Conservation (phyloP, 306 rosid species). For the Quillaja saponaria region DNA sequence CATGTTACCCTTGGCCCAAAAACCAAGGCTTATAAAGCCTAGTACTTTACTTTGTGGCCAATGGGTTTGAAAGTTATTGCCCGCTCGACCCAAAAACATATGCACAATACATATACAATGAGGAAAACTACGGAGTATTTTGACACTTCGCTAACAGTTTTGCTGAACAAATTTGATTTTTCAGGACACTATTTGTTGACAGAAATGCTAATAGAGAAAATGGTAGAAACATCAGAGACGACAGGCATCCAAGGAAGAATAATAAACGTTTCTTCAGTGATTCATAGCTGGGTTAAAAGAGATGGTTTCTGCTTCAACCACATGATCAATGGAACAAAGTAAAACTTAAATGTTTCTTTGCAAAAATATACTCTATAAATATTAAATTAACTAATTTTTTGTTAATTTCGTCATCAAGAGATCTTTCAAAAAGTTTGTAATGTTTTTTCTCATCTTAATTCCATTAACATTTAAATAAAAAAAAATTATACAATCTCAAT, state of each 20-base stretch:
- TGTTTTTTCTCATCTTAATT: background rate
- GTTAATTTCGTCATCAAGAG: too few relatives aligned
- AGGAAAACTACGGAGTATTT: too few relatives aligned
- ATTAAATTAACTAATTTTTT: too few relatives aligned
- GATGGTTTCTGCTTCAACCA: conserved; percentile 61
- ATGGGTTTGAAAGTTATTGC: too few relatives aligned
- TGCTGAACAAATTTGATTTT: background rate
- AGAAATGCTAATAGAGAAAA: conserved; percentile 74
- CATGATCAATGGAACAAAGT: conserved; percentile 73
- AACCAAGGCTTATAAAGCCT: too few relatives aligned
- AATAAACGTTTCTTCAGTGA: conserved; percentile 74
- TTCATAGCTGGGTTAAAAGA: conserved; percentile 85
- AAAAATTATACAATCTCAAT: too few relatives aligned
- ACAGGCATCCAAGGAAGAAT: conserved; percentile 92
- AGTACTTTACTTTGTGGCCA: too few relatives aligned
- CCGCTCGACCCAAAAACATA: too few relatives aligned
- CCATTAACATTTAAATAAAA: background rate
- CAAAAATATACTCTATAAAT: background rate
- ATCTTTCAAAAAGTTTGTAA: too few relatives aligned
- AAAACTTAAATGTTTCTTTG: conserved; percentile 12
- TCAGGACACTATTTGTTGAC: conserved; percentile 87
- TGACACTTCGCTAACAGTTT: too few relatives aligned
- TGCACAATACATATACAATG: too few relatives aligned
- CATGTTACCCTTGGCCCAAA: too few relatives aligned
- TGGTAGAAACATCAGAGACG: conserved; percentile 77